phyloP scores from a whole-genome alignment of 2,329 filamentous ascomycete genomes.

The Fusarium sp. region DNA sequence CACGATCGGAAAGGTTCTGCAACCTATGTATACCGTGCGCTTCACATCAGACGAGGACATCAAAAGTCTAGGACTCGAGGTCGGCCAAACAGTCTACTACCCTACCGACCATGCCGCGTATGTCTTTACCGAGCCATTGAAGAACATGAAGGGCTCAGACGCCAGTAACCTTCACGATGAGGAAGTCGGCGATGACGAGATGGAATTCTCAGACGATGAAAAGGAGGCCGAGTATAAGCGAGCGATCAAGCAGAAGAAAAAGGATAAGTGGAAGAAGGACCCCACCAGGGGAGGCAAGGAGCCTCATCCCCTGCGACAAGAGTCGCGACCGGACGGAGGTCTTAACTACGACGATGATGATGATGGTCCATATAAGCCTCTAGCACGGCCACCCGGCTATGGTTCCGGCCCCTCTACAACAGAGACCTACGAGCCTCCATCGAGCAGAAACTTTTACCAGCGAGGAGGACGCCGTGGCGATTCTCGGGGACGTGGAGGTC shows the following conservation, averaged over 20 bases:
- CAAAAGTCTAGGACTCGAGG: constrained; percentile 68
- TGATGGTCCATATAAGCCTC: constrained; percentile 75
- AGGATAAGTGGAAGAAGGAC: constrained; percentile 55
- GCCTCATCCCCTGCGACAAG: constrained; percentile 52
- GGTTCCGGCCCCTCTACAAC: constrained; percentile 56
- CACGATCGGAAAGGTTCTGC: constrained; percentile 83
- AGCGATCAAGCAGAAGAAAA: constrained; percentile 72
- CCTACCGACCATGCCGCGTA: constrained; percentile 79
- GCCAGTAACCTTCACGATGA: constrained; percentile 96
- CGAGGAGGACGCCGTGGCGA: constrained; percentile 56
- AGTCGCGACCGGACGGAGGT: constrained; percentile 51
- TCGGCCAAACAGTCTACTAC: constrained; percentile 79
- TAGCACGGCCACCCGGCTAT: constrained; percentile 72
- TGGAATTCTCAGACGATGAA: constrained; percentile 97
- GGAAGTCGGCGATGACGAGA: constrained; percentile 83
- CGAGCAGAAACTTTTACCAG: constrained; percentile 43
- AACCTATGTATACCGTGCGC: constrained; percentile 84
- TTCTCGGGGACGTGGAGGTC: constrained; percentile 53
- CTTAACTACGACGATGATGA: constrained; percentile 75
- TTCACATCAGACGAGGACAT: constrained; percentile 77
- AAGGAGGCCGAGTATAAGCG: constrained; percentile 85
- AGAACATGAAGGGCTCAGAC: constrained; percentile 84
- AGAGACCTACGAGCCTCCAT: constrained; percentile 48
- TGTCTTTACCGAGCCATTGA: constrained; percentile 86
- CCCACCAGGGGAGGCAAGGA: constrained; percentile 49